Percentiles rank a stretch among this genome's conserved stretches.
Evolutionary conservation across 2,329 filamentous ascomycete species (phyloP).

Genomic region (Ceratocystiopsis brevicomis): DNA sequence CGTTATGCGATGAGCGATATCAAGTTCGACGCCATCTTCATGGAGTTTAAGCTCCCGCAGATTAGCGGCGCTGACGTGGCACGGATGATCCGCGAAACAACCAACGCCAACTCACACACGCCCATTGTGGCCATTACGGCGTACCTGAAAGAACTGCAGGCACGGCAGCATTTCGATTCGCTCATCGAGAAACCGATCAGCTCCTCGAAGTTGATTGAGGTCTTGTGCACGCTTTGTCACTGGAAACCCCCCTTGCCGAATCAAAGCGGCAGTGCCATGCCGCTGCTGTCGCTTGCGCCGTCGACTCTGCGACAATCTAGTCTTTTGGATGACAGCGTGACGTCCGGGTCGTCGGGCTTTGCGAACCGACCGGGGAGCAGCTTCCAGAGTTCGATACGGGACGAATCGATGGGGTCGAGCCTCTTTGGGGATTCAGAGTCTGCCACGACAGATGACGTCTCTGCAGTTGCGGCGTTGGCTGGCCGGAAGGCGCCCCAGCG

Average conservation of each 20-base stretch:
- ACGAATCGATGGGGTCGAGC: conserved; percentile 76
- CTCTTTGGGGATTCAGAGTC: conserved; percentile 76
- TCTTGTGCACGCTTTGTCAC: conserved; percentile 70
- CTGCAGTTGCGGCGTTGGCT: conserved; percentile 40
- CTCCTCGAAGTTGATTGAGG: conserved; percentile 73
- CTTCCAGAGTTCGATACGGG: conserved; percentile 61
- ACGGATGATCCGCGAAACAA: conserved; percentile 92
- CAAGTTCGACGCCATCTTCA: conserved; percentile 97
- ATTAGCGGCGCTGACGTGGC: conserved; percentile 92
- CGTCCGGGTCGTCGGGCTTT: conserved; percentile 56
- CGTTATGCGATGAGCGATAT: conserved; percentile 91
- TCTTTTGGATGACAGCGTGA: conserved; percentile 61
- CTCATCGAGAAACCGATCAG: conserved; percentile 95
- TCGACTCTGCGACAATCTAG: conserved; percentile 48
- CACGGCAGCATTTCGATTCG: conserved; percentile 87
- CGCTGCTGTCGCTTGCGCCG: conserved; percentile 32
- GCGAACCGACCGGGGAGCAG: conserved; percentile 52
- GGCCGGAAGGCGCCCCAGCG: conserved; percentile 42
- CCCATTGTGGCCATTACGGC: conserved; percentile 94
- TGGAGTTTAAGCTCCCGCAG: conserved; percentile 87
- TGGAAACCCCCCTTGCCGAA: conserved; percentile 61
- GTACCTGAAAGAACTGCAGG: conserved; percentile 91
- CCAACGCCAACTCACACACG: conserved; percentile 84
- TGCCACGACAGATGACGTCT: conserved; percentile 56
- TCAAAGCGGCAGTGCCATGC: conserved; percentile 19